A percentile compares a stretch with the other conserved stretches of the same genome.
These are phyloP conservation scores for Pleurotus tuoliensis DNA, from an alignment of 768 basidiomycete species.

Conservation along the genomic window DNA sequence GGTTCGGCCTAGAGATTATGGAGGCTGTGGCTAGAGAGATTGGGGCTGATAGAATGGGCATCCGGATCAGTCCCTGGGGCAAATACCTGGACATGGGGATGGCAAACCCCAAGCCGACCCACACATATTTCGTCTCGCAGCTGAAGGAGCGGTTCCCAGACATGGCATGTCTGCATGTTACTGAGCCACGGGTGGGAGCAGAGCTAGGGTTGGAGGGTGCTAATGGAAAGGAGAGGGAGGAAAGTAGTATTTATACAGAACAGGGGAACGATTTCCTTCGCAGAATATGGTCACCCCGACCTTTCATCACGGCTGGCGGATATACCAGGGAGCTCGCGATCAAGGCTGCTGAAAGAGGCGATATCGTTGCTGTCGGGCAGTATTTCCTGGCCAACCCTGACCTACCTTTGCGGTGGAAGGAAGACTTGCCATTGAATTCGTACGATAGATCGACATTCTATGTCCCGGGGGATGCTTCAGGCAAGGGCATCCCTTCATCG, in stretches of 20 bases:
- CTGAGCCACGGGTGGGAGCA: slow-evolving; percentile 22
- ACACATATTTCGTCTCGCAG: slow-evolving; percentile 36
- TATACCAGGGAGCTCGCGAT: slow-evolving; percentile 24
- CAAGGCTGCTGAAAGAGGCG: slow-evolving; percentile 17
- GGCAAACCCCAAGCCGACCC: slow-evolving; percentile 40
- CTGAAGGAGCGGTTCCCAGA: slow-evolving; percentile 31
- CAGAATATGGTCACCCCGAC: slow-evolving; percentile 19
- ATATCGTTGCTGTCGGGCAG: slow-evolving; percentile 10
- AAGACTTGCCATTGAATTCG: slow-evolving; percentile 16
- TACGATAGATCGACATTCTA: slow-evolving; percentile 20
- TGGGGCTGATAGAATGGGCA: slow-evolving; percentile 37
- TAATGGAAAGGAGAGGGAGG: not conserved
- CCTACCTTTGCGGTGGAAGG: slow-evolving; percentile 23
- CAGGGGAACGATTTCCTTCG: slow-evolving; percentile 15
- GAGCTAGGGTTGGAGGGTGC: not conserved
- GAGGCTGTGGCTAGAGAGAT: slow-evolving; percentile 34
- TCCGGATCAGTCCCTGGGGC: slow-evolving; percentile 42
- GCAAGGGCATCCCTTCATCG: slow-evolving; percentile 19
- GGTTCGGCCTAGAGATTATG: slow-evolving; percentile 41
- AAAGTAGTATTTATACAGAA: not conserved
- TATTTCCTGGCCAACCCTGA: slow-evolving; percentile 20
- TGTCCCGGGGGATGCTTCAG: slow-evolving; percentile 16
- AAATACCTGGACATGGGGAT: slow-evolving; percentile 33
- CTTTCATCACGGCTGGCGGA: slow-evolving; percentile 26
- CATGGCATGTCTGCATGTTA: slow-evolving; percentile 42